Evolutionary conservation across 2,329 filamentous ascomycete genomes (phyloP), one percentile per base, ranked within the genome.

Genomic region (Aureobasidium sp.): DNA sequence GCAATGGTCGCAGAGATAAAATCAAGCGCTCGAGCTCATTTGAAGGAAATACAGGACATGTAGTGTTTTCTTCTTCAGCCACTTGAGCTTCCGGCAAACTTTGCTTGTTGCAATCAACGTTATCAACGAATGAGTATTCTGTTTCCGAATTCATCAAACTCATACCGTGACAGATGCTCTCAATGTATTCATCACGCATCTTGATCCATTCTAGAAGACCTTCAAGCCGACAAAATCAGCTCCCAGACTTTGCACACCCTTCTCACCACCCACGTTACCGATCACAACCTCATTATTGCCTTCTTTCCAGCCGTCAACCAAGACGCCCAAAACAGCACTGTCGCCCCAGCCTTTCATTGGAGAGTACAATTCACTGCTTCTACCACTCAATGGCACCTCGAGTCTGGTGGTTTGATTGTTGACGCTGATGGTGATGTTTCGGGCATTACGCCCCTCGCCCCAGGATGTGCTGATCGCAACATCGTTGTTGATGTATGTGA

Each of bases 401-500:
- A 81, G 78, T 0, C 79, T 69, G 66, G 79, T 78, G 0, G 73
- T 69, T 0, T 66, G 60, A 0, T 69, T 70, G 30, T 83, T 83
- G n/a, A 83, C 73, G 0, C 73, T 67, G 15, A 83, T 69, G 0
- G 79, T 80, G 67, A 81, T 73, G 59, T 82, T 82, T 0, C 79
- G 70, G 0, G 79, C 77, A 65, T 82, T 83, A 0, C 75, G 73
- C 0, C 77, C 80, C 64, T 68, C 75, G 0, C 66, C 74, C 71
- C 78, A 81, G 0, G 76, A 70, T 0, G 71, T 74, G 1, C 68
- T 68, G 16, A 80, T 74, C 0, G 76, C 73, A 11, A 81, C 72
- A 9, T 82, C 79, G 64, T 83, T 81, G 69, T 83, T 82, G 68
- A 81, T 78, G 49, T 77, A 82, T 66, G 81, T 78, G 13, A 21